Base-by-base conservation (phyloP, 73 alveolate species). In the Stentor coeruleus region DNA sequence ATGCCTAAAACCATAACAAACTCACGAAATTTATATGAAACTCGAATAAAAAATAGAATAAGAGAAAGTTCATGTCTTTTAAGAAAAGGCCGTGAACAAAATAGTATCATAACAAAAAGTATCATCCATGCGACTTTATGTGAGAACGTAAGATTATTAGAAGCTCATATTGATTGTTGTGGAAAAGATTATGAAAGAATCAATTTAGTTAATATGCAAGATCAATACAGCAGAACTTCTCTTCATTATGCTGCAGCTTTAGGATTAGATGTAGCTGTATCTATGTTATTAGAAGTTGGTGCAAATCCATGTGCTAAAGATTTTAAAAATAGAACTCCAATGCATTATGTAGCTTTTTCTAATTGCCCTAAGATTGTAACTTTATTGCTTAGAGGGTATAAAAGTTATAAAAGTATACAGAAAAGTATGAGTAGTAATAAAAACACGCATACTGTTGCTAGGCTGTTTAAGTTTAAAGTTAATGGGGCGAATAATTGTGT, bases 261-360 rank as follows among this genome's bases (percentile, higher is more conserved):
- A 20, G 66, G 66, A 20, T 11, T 11, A 11, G 66, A 49, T 20
- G 28, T 49, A 20, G 28, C 20, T 11, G 66, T 20, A 6, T 11
- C 6, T 49, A 66, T 66, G 42, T 33, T 66, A 26, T 11, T 66
- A 33, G 11, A 66, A 1, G 15, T 20, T 40, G 79, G 79, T 20
- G 37, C 79, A 20, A 40, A 66, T 2, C 79, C 79, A 26, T 15
- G 39, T 1, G 33, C 33, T 0, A 20, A 33, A 26, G 83, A 75
- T 38, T 20, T 39, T 26, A 26, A 39, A 26, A 38, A 38, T n/a
- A 75, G 83, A 2, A 36, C 83, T 36, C 77, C 83, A 1, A 75
- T 75, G 30, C 83, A 75, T 75, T 75, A 75, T 38, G 77, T 66
- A 0, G 41, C 66, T 36, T 75, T 75, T 1, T n/a, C 15, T 20